Percentiles rank a stretch among this genome's conserved stretches.
phyloP scores from a whole-genome alignment of 164 flowering plant genomes.

The Vitis cinerea region DNA sequence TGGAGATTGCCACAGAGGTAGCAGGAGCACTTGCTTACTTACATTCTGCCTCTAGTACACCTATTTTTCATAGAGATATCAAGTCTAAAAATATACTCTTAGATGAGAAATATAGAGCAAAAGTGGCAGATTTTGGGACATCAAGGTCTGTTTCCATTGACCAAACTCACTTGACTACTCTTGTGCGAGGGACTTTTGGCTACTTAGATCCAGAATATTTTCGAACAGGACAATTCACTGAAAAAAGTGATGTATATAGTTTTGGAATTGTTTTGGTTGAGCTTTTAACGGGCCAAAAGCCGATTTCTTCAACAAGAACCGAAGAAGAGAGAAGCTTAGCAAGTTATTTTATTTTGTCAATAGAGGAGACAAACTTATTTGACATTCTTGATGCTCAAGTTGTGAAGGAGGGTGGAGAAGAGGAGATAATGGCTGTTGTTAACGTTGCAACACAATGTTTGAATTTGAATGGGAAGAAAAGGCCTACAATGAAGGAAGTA shows the following conservation, averaged over 20 bases:
- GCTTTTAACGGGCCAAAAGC: slow-evolving; percentile 22
- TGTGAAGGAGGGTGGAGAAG: slow-evolving; percentile 12
- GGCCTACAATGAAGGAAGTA: slow-evolving; percentile 20
- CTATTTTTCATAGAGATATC: slow-evolving; percentile 15
- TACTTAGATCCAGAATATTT: slow-evolving; percentile 24
- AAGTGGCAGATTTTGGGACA: slow-evolving; percentile 20
- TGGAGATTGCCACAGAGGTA: too few species aligned
- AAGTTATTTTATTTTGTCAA: slow-evolving; percentile 10
- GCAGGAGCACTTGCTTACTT: too few species aligned
- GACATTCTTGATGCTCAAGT: slow-evolving; percentile 10
- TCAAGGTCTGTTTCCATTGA: slow-evolving; percentile 13
- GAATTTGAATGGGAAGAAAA: slow-evolving; percentile 5
- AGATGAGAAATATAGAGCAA: slow-evolving; percentile 13
- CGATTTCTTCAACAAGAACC: slow-evolving; percentile 7
- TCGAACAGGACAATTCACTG: slow-evolving; percentile 7
- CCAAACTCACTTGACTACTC: slow-evolving; percentile 16
- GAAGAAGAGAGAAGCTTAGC: slow-evolving; percentile 21
- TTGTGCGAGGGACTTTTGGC: slow-evolving; percentile 17
- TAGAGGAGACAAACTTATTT: slow-evolving; percentile 13
- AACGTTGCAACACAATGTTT: slow-evolving; percentile 21
- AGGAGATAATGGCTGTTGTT: slow-evolving; percentile 17
- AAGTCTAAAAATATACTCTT: slow-evolving; percentile 15
- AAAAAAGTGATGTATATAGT: too few species aligned
- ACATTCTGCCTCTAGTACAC: too few species aligned
- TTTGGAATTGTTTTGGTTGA: slow-evolving; percentile 18